A percentile compares a stretch with the other conserved stretches of the same genome.
Evolutionary conservation across 1,284 basidiomycete species (phyloP).

Genomic region (Ceratobasidium sp.): DNA sequence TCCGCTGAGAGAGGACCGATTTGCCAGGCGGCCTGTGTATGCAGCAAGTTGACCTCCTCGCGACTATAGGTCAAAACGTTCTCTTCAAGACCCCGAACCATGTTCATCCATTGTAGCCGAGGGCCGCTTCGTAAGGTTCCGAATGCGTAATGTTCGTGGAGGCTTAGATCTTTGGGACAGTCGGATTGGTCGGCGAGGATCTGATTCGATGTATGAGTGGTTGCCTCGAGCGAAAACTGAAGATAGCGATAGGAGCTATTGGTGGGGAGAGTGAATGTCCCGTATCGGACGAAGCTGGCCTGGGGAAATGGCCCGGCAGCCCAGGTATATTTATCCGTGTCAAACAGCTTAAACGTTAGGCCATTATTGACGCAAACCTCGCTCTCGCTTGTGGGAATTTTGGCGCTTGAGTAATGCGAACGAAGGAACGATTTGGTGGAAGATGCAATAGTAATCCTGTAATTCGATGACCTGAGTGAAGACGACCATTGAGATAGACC

Average conservation of each 20-base stretch:
- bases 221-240: conserved; percentile 58
- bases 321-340: conserved; percentile 43
- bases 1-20: conserved; percentile 35
- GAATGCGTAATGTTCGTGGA: conserved; percentile 65
- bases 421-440: conserved; percentile 59
- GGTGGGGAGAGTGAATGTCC: conserved; percentile 55
- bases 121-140: conserved; percentile 62
- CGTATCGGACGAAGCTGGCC: conserved; percentile 52
- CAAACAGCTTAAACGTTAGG: conserved; percentile 53
- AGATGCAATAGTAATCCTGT: conserved; percentile 59
- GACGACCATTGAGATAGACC: neutral
- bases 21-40: conserved; percentile 59
- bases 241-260: conserved; percentile 58
- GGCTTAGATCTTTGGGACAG: conserved; percentile 58
- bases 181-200: conserved; percentile 61
- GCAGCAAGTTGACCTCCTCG: conserved; percentile 60
- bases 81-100: conserved; percentile 60
- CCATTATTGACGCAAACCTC: conserved; percentile 58
- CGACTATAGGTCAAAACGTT: conserved; percentile 58
- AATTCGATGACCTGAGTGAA: neutral
- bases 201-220: conserved; percentile 62
- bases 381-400: conserved; percentile 53
- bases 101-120: conserved; percentile 66
- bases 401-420: conserved; percentile 58
- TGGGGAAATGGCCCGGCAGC: conserved; percentile 46